Percentiles rank a stretch among this genome's conserved stretches.
These are phyloP conservation scores for Carex littledalei DNA, from an alignment of 176 grass and related monocot genomes.

Conservation along the genomic window DNA sequence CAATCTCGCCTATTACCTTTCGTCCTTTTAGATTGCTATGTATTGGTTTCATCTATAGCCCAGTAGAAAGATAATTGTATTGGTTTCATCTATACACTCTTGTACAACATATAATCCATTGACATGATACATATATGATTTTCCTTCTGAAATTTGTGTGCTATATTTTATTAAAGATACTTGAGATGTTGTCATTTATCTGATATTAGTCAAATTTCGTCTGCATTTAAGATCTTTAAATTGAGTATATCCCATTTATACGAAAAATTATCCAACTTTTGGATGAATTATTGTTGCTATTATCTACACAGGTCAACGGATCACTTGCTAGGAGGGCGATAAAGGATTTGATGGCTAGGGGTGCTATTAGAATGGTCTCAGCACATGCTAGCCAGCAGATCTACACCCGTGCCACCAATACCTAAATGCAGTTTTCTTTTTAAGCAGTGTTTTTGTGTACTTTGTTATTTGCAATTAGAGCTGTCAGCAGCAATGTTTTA, in stretches of 20 bases:
- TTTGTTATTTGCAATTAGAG: slow-evolving; percentile 7
- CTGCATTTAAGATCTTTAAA: not conserved
- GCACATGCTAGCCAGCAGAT: slow-evolving; percentile 34
- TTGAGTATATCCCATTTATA: not conserved
- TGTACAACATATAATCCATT: not conserved
- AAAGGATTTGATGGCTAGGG: slow-evolving; percentile 37
- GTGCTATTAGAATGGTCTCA: slow-evolving; percentile 32
- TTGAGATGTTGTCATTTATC: not conserved
- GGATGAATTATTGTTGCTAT: not conserved
- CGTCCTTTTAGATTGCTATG: not conserved
- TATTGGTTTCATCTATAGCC: not conserved
- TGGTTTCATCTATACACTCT: too few species aligned
- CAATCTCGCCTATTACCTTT: not conserved
- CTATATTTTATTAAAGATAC: not conserved
- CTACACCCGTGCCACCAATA: slow-evolving; percentile 35
- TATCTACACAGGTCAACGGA: slow-evolving; percentile 20
- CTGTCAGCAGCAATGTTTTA: slow-evolving; percentile 1
- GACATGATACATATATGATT: not conserved
- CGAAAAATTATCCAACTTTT: not conserved
- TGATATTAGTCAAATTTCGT: not conserved
- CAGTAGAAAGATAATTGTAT: not conserved
- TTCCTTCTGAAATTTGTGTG: not conserved
- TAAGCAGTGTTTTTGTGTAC: slow-evolving; percentile 3
- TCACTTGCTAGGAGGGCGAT: slow-evolving; percentile 33
- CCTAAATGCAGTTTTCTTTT: slow-evolving; percentile 8